Conservation (phyloP, 2,329 filamentous ascomycete species). For the Xylariomycetidae sp. region DNA sequence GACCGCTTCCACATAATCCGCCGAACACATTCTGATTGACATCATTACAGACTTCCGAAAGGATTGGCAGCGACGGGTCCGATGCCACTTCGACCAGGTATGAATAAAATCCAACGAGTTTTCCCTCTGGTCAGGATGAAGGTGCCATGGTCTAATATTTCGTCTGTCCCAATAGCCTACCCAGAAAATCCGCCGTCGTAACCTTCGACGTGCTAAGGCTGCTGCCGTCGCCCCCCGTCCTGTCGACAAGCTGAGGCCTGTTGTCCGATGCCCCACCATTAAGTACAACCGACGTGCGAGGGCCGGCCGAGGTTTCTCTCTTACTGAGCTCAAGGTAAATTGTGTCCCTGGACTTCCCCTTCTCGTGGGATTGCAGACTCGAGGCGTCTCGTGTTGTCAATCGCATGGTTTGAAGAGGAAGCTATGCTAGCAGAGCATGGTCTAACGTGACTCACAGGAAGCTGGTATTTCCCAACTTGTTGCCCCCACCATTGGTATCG, state of each 20-base stretch:
- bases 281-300: slow-evolving; percentile 99
- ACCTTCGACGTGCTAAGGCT: slow-evolving; percentile 90
- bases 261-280: slow-evolving; percentile 96
- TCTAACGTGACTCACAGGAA: slow-evolving; percentile 57
- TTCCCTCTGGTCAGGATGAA: no score
- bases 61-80: slow-evolving; percentile 99
- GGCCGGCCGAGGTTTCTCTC: slow-evolving; percentile 94
- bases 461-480: slow-evolving; percentile 92
- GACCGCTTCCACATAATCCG: slow-evolving; percentile 6
- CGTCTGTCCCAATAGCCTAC: slow-evolving; percentile 63
- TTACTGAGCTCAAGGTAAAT: slow-evolving; percentile 93
- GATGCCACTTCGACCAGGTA: slow-evolving; percentile 99
- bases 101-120: no score
- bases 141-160: no score
- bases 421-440: no score
- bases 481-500: slow-evolving; percentile 93
- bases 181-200: slow-evolving; percentile 89
- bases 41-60: slow-evolving; percentile 84
- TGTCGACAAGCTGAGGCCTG: slow-evolving; percentile 91
- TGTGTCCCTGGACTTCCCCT: background rate
- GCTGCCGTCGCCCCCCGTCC: slow-evolving; percentile 92
- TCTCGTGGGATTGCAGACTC: no score
- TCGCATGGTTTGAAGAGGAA: no score
- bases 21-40: slow-evolving; percentile 29
- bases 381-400: no score